phyloP scores from a whole-genome alignment of 345 rosid species.

The Nephelium lappaceum region DNA sequence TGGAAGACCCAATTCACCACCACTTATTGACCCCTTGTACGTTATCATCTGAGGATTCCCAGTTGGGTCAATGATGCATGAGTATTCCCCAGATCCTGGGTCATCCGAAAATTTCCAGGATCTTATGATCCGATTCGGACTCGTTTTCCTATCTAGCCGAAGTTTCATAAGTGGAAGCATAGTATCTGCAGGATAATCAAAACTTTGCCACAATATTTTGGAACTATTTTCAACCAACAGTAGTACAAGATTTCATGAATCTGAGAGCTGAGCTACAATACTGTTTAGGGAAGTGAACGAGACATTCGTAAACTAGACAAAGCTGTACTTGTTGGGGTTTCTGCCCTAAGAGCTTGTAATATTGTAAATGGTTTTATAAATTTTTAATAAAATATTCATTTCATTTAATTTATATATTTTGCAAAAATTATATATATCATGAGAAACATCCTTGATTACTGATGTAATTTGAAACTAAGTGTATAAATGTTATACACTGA shows the following conservation, averaged over 20 bases:
- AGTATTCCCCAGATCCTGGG: constrained; percentile 48
- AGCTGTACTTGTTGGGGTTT: too few species aligned
- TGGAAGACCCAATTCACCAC: constrained; percentile 70
- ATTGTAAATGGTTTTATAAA: too few species aligned
- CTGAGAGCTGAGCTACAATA: constrained; percentile 49
- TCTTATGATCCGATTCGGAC: constrained; percentile 37
- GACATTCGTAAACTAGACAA: constrained; percentile 55
- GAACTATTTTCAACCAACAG: constrained; percentile 32
- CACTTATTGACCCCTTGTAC: constrained; percentile 34
- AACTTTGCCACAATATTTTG: constrained; percentile 63
- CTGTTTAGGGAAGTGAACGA: constrained; percentile 11
- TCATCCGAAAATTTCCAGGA: constrained; percentile 64
- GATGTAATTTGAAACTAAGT: too few species aligned
- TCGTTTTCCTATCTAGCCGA: constrained; percentile 44
- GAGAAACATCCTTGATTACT: too few species aligned
- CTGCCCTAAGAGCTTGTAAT: too few species aligned
- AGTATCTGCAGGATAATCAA: constrained; percentile 67
- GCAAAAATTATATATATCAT: too few species aligned
- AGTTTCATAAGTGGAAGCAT: constrained; percentile 65
- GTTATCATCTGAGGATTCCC: constrained; percentile 55
- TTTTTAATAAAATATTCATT: too few species aligned
- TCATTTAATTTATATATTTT: too few species aligned
- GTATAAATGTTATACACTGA: too few species aligned
- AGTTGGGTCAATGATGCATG: constrained; percentile 38
- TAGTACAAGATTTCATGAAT: constrained; percentile 60